phyloP scores from a whole-genome alignment of 2,329 filamentous ascomycete genomes.

The Pseudogymnoascus sp. region DNA sequence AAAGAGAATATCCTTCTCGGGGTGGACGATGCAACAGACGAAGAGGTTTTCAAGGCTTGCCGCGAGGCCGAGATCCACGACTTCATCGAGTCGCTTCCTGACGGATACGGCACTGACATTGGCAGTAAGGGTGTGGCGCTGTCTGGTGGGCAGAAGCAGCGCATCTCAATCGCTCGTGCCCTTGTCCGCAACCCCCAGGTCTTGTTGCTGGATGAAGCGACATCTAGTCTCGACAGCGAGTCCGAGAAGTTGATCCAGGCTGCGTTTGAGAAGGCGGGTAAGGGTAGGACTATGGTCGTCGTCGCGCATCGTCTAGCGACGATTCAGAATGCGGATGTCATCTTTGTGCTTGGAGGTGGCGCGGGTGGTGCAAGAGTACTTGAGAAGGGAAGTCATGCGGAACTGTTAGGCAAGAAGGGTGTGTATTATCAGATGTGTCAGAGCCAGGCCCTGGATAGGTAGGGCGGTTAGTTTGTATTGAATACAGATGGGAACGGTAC shows the following conservation, averaged over 20 bases:
- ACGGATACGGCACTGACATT: constrained; percentile 40
- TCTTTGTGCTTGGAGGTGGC: constrained; percentile 59
- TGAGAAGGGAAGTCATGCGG: constrained; percentile 43
- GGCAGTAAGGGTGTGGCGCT: constrained; percentile 39
- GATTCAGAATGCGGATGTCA: constrained; percentile 70
- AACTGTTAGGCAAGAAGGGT: constrained; percentile 34
- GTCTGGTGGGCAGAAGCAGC: constrained; percentile 47
- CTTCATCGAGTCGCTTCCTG: constrained; percentile 42
- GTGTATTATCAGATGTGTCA: constrained; percentile 32
- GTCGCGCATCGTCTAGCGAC: constrained; percentile 72
- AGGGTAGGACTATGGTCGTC: constrained; percentile 58
- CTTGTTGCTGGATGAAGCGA: constrained; percentile 51
- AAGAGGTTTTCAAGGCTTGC: constrained; percentile 38
- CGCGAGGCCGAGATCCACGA: constrained; percentile 43
- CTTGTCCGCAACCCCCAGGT: constrained; percentile 43
- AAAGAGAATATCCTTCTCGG: constrained; percentile 63
- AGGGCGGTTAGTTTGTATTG: not conserved
- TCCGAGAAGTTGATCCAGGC: constrained; percentile 51
- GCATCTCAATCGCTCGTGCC: constrained; percentile 46
- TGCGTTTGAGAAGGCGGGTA: constrained; percentile 56
- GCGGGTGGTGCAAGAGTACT: constrained; percentile 29
- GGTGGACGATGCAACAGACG: constrained; percentile 35
- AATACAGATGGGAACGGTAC: not conserved
- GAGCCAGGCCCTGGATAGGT: constrained; percentile 12
- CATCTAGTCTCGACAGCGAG: constrained; percentile 45